Conservation (phyloP, 108 stramenopile species). For the Nitzschia sp. region DNA sequence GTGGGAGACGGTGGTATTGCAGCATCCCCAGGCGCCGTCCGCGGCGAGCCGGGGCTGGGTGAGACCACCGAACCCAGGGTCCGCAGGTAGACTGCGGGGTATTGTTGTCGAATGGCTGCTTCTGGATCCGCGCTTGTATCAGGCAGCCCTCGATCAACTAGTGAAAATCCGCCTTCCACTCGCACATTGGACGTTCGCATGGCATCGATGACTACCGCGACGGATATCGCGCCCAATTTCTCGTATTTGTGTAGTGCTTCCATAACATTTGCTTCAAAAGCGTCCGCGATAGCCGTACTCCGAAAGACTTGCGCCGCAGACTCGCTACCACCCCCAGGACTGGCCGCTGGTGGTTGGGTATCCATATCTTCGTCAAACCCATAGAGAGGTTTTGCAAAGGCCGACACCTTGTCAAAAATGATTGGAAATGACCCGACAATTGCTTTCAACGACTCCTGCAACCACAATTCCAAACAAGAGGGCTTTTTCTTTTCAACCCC, state of each 20-base stretch:
- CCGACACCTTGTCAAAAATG: conserved; percentile 11
- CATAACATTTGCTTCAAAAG: conserved; percentile 5
- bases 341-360: neutral
- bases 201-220: conserved; percentile 22
- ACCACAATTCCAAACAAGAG: conserved; percentile 10
- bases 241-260: conserved; percentile 17
- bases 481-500: neutral
- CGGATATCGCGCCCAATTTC: conserved; percentile 11
- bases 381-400: conserved; percentile 26
- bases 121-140: neutral
- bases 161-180: conserved; percentile 16
- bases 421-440: conserved; percentile 3
- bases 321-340: neutral
- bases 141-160: neutral
- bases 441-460: neutral
- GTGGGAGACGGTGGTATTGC: neutral
- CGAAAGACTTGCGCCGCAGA: neutral
- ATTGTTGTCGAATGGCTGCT: conserved; percentile 1
- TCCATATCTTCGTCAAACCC: conserved; percentile 16
- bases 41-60: neutral
- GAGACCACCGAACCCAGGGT: neutral
- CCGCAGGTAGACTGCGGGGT: conserved; percentile 20
- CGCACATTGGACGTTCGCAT: conserved; percentile 16
- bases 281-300: neutral
- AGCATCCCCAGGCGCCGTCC: neutral